Evolutionary conservation across 495 filamentous ascomycete species (phyloP), one percentile per base, ranked within the genome.

Genomic region (Aspergillus sclerotiicarbonarius): DNA sequence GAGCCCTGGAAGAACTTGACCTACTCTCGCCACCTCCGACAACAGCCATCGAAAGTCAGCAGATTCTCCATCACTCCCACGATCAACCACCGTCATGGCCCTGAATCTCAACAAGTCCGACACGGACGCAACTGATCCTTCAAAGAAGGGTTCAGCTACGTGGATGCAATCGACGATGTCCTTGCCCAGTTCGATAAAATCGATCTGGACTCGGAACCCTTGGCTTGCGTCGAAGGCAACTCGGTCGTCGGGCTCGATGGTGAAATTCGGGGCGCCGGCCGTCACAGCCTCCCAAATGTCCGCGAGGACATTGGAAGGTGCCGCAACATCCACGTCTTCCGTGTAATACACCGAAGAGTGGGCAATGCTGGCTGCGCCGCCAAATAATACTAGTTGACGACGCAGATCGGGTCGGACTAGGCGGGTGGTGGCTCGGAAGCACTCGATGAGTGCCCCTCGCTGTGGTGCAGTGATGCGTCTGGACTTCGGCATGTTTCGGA

Each of bases 31-130:
- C 49, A 51, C 49, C 49, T 51, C 49, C 49, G 49, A 51, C 49
- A 51, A 51, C 49, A 51, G 49, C 20, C 49, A 32, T 51, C 49
- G 20, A 51, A 51, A 51, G 49, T 51, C 49, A 10, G 49, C 49
- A 51, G 49, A 19, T 19, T 51, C 49, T n/a, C 49, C 49, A 51
- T 33, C 49, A 51, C 49, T 51, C 49, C 49, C 49, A 51, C 49
- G 25, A 51, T 51, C 49, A 51, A 51, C 49, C 49, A 51, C 49
- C 49, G 49, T 51, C 49, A 51, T 51, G 49, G 49, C 49, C 49
- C 49, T 51, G 13, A 51, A 51, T 29, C 49, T 51, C 49, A 51
- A 51, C 49, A 51, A 51, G 49, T 51, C 49, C 49, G 49, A 51
- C 49, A 51, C 33, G 49, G 49, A 51, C 7, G 49, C 49, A 35